Conservation (phyloP, 768 basidiomycete species). For the Amanita muscaria region DNA sequence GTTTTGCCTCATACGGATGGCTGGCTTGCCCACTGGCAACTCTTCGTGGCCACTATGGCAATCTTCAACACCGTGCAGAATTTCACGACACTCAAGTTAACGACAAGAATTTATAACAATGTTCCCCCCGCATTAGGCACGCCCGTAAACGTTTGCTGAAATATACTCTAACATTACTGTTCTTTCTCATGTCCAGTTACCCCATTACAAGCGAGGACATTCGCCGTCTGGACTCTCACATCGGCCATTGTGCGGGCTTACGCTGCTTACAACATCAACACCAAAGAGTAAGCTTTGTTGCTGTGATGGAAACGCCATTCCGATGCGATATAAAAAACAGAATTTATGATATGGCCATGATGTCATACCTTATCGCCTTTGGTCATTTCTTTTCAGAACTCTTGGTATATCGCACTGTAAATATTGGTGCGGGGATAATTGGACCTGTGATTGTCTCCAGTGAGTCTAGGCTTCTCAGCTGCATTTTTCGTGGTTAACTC, state of each 20-base stretch:
- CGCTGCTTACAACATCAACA: constrained; percentile 82
- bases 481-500: constrained; percentile 3
- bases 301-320: neutral
- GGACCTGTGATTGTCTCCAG: constrained; percentile 81
- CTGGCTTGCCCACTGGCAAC: constrained; percentile 81
- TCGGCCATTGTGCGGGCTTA: constrained; percentile 77
- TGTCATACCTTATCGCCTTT: constrained; percentile 86
- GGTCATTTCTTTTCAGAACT: constrained; percentile 84
- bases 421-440: constrained; percentile 47
- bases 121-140: no score
- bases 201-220: constrained; percentile 77
- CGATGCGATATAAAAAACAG: constrained; percentile 39
- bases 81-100: constrained; percentile 67
- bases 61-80: constrained; percentile 85
- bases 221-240: constrained; percentile 86
- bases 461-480: constrained; percentile 30
- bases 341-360: constrained; percentile 80
- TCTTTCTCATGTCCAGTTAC: constrained; percentile 77
- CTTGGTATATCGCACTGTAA: constrained; percentile 72
- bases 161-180: no score
- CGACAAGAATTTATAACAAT: constrained; percentile 65
- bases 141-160: no score
- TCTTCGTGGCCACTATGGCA: constrained; percentile 68
- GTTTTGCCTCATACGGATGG: constrained; percentile 62
- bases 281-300: constrained; percentile 55